Base-by-base conservation (phyloP, 2,329 filamentous ascomycete genomes). In the Cladosporium sp. region DNA sequence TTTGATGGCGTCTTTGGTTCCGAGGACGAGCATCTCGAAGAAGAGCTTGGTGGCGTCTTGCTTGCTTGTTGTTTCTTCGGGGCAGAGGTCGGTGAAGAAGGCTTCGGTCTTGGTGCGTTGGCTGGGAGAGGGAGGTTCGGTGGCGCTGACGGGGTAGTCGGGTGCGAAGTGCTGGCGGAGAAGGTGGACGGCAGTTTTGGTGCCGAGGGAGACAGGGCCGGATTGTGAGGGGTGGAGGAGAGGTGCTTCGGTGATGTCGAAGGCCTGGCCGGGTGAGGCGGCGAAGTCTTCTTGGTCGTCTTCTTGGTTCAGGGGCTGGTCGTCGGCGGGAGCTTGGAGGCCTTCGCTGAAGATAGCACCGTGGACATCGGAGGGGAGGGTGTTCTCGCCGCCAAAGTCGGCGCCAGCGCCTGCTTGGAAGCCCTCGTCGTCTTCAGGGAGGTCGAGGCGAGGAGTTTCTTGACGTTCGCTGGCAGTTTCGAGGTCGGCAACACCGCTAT, bases 31-130 rank as follows among this genome's bases (percentile, higher is more conserved):
- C 63, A 95, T 90, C 80, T 99, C 95, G 73, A 99, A 99, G 82
- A 99, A 99, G 93, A 99, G 97, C 84, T 97, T 97, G 51, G 95
- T 99, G 0, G 95, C 95, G 73, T 98, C 95, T 10, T 91, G 90
- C 78, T 92, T 91, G 70, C 86, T 92, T 0, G 94, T 94, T 67
- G 86, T 86, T 69, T 84, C 81, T 79, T 96, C 92, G 0, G 95
- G 95, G 36, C 97, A 85, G 57, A 99, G 85, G 65, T 96, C 91
- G 73, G 97, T 94, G 83, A 99, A 97, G 3, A 96, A 84, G 3
- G 96, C 92, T 14, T 87, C 87, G 26, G 84, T 85, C 76, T 90
- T 90, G 77, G 89, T 90, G 73, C 93, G 88, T 79, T 91, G 89
- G 65, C 88, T 87, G 2, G 89, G 85, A 69, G 88, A 87, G 23